A percentile compares a stretch with the other conserved stretches of the same genome.
Conservation (phyloP, 495 filamentous ascomycete species). For the Symbiotaphrina buchneri region DNA sequence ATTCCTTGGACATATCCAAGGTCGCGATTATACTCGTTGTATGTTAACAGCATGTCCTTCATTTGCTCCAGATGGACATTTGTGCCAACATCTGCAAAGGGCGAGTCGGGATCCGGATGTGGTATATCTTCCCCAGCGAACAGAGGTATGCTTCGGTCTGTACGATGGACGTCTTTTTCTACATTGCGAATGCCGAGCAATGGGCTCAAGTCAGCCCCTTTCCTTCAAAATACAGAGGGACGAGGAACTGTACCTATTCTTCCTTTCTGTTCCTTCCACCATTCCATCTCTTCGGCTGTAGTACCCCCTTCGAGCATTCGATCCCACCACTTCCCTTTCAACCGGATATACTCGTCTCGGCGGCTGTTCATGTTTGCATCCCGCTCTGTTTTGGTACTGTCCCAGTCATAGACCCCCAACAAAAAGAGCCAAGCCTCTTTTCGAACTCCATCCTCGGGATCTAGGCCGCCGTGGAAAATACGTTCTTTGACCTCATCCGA, state of each 20-base stretch:
- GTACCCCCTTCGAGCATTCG: conserved; percentile 62
- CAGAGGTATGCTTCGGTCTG: conserved; percentile 76
- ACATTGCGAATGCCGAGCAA: conserved; percentile 20
- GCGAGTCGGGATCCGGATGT: conserved; percentile 93
- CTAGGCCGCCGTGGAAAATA: conserved; percentile 83
- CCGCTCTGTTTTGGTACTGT: conserved; percentile 61
- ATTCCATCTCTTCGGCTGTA: conserved; percentile 57
- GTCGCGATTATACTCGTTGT: conserved; percentile 88
- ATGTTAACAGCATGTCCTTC: conserved; percentile 97
- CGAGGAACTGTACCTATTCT: conserved; percentile 50
- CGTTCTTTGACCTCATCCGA: conserved; percentile 86
- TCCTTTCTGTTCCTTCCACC: conserved; percentile 87
- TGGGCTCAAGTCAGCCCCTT: conserved; percentile 19
- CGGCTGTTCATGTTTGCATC: conserved; percentile 62
- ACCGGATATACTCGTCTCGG: conserved; percentile 76
- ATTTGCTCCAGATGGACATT: conserved; percentile 96
- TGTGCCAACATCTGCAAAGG: conserved; percentile 74
- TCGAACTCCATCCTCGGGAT: conserved; percentile 71
- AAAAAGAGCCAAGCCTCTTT: conserved; percentile 96
- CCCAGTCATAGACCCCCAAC: conserved; percentile 78
- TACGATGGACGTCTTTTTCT: conserved; percentile 98
- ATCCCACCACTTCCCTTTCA: conserved; percentile 96
- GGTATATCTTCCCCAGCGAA: conserved; percentile 94
- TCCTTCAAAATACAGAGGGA: conserved; percentile 1
- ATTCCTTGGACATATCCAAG: conserved; percentile 96